Evolutionary conservation across 176 grass and related monocot genomes (phyloP).

Genomic region (Oryza nivara): DNA sequence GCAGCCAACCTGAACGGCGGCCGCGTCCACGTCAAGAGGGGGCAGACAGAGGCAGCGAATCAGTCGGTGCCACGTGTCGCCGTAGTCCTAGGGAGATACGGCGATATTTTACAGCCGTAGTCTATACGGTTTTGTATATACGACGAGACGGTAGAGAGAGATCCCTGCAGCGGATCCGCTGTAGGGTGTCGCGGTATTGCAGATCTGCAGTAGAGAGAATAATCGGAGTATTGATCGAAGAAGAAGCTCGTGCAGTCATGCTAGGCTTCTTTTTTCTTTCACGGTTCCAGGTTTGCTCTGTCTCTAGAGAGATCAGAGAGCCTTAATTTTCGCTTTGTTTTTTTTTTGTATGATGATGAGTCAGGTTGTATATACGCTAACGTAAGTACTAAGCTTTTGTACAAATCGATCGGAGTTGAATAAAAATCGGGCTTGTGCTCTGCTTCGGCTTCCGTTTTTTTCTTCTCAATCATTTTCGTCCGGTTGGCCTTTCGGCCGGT

Average conservation of each 20-base stretch:
- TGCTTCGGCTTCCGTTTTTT: neutral
- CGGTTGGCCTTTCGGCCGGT: neutral
- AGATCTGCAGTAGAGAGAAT: neutral
- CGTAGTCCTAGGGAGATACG: conserved; percentile 17
- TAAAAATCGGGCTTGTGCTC: conserved; percentile 14
- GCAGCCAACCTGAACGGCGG: conserved; percentile 22
- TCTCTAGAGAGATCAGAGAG: neutral
- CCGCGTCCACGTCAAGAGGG: neutral
- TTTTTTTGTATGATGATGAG: neutral
- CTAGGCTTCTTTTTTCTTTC: neutral
- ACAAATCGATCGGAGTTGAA: conserved; percentile 24
- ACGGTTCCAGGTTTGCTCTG: neutral
- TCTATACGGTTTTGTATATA: conserved; percentile 35
- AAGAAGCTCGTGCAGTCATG: conserved; percentile 3
- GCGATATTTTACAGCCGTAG: conserved; percentile 1
- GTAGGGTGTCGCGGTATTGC: neutral
- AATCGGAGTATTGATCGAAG: neutral
- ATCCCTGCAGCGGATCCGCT: neutral
- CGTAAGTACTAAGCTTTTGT: conserved; percentile 33
- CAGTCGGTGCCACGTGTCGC: neutral
- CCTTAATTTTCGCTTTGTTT: neutral
- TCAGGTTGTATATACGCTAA: conserved; percentile 39
- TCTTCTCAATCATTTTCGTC: neutral
- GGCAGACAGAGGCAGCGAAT: neutral
- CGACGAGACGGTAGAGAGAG: neutral